These are phyloP conservation scores for Cicer bijugum DNA, from an alignment of 306 rosid species.

Conservation along the genomic window DNA sequence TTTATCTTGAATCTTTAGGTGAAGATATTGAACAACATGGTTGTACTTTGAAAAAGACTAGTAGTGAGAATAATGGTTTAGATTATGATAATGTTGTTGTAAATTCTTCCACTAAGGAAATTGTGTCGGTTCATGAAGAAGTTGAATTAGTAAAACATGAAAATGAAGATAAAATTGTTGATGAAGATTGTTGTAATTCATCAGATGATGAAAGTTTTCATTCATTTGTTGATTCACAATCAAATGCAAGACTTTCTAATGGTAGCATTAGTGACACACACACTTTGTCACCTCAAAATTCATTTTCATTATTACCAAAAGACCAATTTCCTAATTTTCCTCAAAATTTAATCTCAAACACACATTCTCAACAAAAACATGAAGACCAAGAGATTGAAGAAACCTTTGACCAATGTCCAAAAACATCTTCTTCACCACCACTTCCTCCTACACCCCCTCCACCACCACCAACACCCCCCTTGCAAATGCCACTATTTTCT, in stretches of 20 bases:
- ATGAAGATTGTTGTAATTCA: constrained; percentile 49
- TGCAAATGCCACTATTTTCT: constrained; percentile 47
- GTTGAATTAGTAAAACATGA: constrained; percentile 54
- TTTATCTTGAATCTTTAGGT: constrained; percentile 68
- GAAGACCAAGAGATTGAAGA: constrained; percentile 41
- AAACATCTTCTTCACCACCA: constrained; percentile 36
- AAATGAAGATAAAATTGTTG: constrained; percentile 51
- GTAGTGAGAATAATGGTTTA: constrained; percentile 18
- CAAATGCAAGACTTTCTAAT: constrained; percentile 72
- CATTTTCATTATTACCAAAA: constrained; percentile 35
- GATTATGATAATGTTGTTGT: constrained; percentile 52
- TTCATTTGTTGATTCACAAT: constrained; percentile 75
- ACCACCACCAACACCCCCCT: constrained; percentile 51
- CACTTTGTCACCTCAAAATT: constrained; percentile 51
- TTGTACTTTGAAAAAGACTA: constrained; percentile 47
- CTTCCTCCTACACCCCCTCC: constrained; percentile 63
- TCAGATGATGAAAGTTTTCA: constrained; percentile 87
- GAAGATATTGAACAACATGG: constrained; percentile 71
- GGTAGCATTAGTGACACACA: constrained; percentile 56
- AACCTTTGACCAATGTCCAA: constrained; percentile 39
- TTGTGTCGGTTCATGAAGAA: constrained; percentile 62
- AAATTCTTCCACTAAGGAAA: constrained; percentile 69
- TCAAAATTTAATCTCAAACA: constrained; percentile 41
- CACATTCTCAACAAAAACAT: constrained; percentile 46
- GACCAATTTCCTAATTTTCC: constrained; percentile 33